Percentiles rank a stretch among this genome's conserved stretches.
Conservation (phyloP, 1,284 basidiomycete species). For the Papiliotrema flavescens region DNA sequence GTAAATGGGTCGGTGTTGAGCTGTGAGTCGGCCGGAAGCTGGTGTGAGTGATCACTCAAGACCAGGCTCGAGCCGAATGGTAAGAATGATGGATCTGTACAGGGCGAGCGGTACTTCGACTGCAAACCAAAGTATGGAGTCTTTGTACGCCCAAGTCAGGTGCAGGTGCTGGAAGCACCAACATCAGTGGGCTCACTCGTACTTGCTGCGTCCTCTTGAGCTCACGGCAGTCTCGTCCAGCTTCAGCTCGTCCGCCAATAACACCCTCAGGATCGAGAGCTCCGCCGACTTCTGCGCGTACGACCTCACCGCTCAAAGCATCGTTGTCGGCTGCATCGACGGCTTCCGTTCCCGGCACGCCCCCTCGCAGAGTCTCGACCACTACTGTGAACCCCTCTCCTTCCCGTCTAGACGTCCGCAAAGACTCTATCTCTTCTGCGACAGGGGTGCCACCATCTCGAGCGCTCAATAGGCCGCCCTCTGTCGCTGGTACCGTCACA, state of each 20-base stretch:
- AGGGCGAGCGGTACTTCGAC: constrained; percentile 78
- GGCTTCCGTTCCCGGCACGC: background rate
- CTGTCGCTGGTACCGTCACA: constrained; percentile 9
- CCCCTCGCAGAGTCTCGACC: constrained; percentile 1
- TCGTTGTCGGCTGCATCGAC: background rate
- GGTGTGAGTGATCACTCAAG: background rate
- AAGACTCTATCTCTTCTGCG: background rate
- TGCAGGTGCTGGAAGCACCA: constrained; percentile 56
- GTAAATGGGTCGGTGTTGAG: constrained; percentile 94
- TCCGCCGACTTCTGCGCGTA: constrained; percentile 13
- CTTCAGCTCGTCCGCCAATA: constrained; percentile 21
- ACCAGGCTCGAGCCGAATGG: constrained; percentile 61
- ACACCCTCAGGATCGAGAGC: constrained; percentile 21
- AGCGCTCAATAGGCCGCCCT: constrained; percentile 21
- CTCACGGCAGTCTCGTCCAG: constrained; percentile 16
- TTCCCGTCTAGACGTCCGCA: background rate
- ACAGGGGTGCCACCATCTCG: background rate
- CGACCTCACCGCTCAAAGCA: constrained; percentile 18
- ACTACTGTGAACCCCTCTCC: background rate
- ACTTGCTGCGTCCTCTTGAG: background rate
- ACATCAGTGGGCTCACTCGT: constrained; percentile 6
- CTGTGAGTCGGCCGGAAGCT: constrained; percentile 52
- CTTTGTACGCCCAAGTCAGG: constrained; percentile 85
- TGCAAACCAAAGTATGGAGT: constrained; percentile 77
- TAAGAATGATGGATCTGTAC: constrained; percentile 93